A percentile compares a stretch with the other conserved stretches of the same genome.
Evolutionary conservation across 2,329 filamentous ascomycete genomes (phyloP).

Genomic region (Diaporthe velutina): DNA sequence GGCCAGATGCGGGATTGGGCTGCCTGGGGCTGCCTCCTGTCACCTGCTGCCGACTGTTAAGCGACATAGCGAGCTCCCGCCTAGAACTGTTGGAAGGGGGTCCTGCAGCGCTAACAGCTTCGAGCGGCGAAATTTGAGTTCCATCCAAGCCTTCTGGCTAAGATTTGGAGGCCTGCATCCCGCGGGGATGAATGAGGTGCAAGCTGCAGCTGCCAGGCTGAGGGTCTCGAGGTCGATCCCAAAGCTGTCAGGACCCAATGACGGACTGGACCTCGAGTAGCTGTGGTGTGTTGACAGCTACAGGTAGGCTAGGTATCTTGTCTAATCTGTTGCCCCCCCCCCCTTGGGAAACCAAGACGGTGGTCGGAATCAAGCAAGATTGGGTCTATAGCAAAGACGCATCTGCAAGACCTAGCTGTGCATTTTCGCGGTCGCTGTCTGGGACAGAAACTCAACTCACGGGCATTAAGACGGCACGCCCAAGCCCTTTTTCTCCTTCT

Average conservation of each 20-base stretch:
- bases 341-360: neutral
- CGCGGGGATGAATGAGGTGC: conserved; percentile 5
- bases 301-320: neutral
- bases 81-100: neutral
- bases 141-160: conserved; percentile 28
- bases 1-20: neutral
- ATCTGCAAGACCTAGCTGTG: neutral
- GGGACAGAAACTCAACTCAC: neutral
- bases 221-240: neutral
- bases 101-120: neutral
- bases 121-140: conserved; percentile 24
- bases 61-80: conserved; percentile 13
- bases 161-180: conserved; percentile 25
- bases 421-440: conserved; percentile 7
- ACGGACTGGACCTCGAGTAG: neutral
- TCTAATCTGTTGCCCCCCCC: neutral
- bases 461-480: neutral
- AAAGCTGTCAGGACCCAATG: neutral
- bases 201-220: neutral
- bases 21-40: neutral
- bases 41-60: neutral
- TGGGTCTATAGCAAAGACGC: neutral
- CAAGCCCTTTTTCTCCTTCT: neutral
- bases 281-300: neutral
- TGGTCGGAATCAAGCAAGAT: neutral